Conservation (phyloP, 345 rosid species). For the Capsella bursapastoris region DNA sequence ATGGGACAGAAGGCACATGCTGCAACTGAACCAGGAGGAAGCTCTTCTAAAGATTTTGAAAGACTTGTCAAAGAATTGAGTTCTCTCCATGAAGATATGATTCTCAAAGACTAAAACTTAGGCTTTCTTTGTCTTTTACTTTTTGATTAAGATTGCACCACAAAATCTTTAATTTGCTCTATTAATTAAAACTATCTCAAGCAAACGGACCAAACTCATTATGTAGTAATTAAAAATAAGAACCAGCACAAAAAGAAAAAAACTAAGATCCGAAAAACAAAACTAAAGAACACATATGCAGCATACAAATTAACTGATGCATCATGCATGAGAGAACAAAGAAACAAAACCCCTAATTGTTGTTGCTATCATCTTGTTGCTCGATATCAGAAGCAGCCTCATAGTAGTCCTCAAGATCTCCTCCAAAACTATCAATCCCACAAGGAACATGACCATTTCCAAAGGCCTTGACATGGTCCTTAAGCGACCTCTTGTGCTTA, state of each 20-base stretch:
- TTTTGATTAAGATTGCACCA: neutral
- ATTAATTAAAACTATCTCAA: constrained; percentile 1
- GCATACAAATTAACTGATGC: constrained; percentile 25
- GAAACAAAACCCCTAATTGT: constrained; percentile 19
- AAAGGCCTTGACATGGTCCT: constrained; percentile 86
- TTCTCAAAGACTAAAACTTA: neutral
- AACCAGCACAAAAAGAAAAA: neutral
- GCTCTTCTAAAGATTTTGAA: constrained; percentile 49
- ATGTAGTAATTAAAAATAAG: neutral
- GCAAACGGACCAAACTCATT: neutral
- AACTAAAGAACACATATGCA: constrained; percentile 20
- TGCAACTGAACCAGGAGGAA: constrained; percentile 55
- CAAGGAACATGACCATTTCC: constrained; percentile 80
- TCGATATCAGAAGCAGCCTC: constrained; percentile 76
- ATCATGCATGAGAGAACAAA: constrained; percentile 19
- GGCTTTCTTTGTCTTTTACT: neutral
- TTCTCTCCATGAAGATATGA: constrained; percentile 8
- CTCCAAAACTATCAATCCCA: constrained; percentile 54
- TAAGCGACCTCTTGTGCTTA: constrained; percentile 93
- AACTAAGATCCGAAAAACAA: constrained; percentile 7
- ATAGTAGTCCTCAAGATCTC: constrained; percentile 58
- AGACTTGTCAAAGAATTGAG: constrained; percentile 46
- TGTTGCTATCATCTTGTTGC: constrained; percentile 48
- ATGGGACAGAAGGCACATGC: constrained; percentile 44
- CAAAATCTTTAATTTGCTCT: neutral